Evolutionary conservation across 2,329 filamentous ascomycete species (phyloP), one percentile per base, ranked within the genome.

Genomic region (Ophiostoma tasmaniense): DNA sequence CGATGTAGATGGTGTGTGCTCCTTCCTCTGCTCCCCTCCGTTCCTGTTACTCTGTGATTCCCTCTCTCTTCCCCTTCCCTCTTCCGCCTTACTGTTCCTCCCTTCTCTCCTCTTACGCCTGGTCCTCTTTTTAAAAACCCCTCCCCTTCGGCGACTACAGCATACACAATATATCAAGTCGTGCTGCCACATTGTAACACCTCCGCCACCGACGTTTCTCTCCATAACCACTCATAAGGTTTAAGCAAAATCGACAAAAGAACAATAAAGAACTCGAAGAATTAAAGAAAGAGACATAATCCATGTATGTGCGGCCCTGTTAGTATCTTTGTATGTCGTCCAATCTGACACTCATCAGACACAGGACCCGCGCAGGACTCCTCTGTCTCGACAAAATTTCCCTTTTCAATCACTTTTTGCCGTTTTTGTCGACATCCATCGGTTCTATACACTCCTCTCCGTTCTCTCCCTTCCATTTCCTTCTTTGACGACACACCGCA

Each of bases 371-470:
- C 59, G 59, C 17, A 35, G 5, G 30, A 62, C 30, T 35, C 33
- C 6, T n/a, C 30, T 64, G 20, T 20, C 33, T 64, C 33, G 30
- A 64, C 33, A 37, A 20, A 11, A 64, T 64, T 64, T 37, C 61
- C 61, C 20, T 64, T 64, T 64, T 64, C 61, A 22, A 37, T 25
- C 33, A 64, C 33, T 37, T 64, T 64, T 64, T 64, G 61, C 61
- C 33, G 61, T 64, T 64, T 64, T 64, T 28, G 61, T 64, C 61
- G 10, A 25, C 8, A 64, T 64, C 61, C 30, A 35, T 64, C 30
- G 14, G 2, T 20, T 35, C 30, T n/a, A n/a, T n/a, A n/a, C n/a
- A n/a, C n/a, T n/a, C n/a, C n/a, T n/a, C n/a, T n/a, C n/a, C n/a
- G n/a, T n/a, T n/a, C n/a, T n/a, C n/a, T n/a, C n/a, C n/a, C n/a